These are phyloP conservation scores for Parastagonospora avenae DNA, from an alignment of 2,329 filamentous ascomycete genomes.

Conservation along the genomic window DNA sequence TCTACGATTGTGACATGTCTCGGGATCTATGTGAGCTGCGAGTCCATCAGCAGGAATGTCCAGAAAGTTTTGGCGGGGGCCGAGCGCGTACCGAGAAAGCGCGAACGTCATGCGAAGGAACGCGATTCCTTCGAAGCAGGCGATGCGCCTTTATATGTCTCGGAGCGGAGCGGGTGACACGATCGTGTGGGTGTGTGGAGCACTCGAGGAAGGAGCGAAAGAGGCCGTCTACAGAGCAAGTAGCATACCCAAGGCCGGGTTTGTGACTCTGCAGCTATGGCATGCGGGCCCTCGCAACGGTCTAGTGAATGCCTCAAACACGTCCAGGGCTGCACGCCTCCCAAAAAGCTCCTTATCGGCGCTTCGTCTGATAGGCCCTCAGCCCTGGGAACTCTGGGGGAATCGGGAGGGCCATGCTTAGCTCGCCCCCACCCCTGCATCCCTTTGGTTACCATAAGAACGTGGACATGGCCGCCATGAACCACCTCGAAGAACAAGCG, in stretches of 20 bases:
- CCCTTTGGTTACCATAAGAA: not conserved
- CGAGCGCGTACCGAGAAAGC: slow-evolving; percentile 37
- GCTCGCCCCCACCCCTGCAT: slow-evolving; percentile 3
- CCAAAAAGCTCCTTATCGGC: slow-evolving; percentile 4
- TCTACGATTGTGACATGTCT: slow-evolving; percentile 39
- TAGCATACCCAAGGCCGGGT: slow-evolving; percentile 12
- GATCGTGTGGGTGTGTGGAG: slow-evolving; percentile 19
- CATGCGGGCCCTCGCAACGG: slow-evolving; percentile 22
- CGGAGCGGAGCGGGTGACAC: slow-evolving; percentile 14
- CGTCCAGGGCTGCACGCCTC: slow-evolving; percentile 1
- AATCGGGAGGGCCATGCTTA: slow-evolving; percentile 11
- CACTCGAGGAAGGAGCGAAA: slow-evolving; percentile 16
- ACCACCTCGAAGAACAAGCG: slow-evolving; percentile 11
- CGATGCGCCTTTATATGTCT: slow-evolving; percentile 22
- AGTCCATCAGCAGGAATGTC: slow-evolving; percentile 29
- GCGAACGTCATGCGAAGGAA: slow-evolving; percentile 26
- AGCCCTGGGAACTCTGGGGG: slow-evolving; percentile 5
- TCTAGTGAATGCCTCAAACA: slow-evolving; percentile 16
- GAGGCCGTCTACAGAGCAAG: slow-evolving; percentile 26
- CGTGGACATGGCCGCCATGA: slow-evolving; percentile 8
- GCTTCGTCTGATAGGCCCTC: slow-evolving; percentile 19
- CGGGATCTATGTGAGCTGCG: slow-evolving; percentile 24
- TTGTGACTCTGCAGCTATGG: slow-evolving; percentile 34
- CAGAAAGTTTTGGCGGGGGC: slow-evolving; percentile 21
- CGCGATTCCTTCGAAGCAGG: slow-evolving; percentile 13